phyloP scores from a whole-genome alignment of 169 alveolate genomes.

The Plasmodium vinckei region DNA sequence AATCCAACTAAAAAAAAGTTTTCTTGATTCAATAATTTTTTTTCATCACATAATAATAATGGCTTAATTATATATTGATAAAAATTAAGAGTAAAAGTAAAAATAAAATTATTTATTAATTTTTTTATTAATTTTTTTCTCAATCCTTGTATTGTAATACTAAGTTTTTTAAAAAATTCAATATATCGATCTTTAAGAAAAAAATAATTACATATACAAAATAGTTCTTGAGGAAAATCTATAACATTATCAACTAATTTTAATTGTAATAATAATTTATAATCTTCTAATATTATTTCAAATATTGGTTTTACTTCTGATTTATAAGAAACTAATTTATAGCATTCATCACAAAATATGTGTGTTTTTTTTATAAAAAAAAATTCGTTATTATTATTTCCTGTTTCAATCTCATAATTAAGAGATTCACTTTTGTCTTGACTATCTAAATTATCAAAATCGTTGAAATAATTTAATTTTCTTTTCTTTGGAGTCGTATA shows the following conservation, averaged over 20 bases:
- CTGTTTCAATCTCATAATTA: background rate
- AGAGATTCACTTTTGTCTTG: background rate
- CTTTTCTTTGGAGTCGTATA: background rate
- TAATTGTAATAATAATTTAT: conserved; percentile 38
- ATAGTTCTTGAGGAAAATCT: conserved; percentile 22
- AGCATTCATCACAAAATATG: conserved; percentile 51
- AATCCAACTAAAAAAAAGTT: conserved; percentile 57
- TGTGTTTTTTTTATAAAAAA: conserved; percentile 46
- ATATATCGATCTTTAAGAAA: conserved; percentile 67
- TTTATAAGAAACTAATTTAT: conserved; percentile 29
- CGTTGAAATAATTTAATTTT: background rate
- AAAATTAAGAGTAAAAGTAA: conserved; percentile 31
- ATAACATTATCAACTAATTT: background rate
- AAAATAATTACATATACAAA: conserved; percentile 67
- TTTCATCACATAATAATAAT: conserved; percentile 55
- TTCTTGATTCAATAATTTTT: conserved; percentile 17
- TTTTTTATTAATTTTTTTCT: conserved; percentile 37
- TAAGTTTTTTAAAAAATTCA: conserved; percentile 42
- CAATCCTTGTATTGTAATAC: conserved; percentile 21
- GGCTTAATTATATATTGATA: conserved; percentile 55
- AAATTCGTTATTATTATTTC: conserved; percentile 16
- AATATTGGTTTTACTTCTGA: conserved; percentile 10
- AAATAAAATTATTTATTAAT: conserved; percentile 51
- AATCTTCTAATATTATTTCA: conserved; percentile 37
- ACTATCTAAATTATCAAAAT: background rate